A percentile compares a stretch with the other conserved stretches of the same genome.
phyloP scores from a whole-genome alignment of 345 rosid species.

The Eucalyptus tenuipes region DNA sequence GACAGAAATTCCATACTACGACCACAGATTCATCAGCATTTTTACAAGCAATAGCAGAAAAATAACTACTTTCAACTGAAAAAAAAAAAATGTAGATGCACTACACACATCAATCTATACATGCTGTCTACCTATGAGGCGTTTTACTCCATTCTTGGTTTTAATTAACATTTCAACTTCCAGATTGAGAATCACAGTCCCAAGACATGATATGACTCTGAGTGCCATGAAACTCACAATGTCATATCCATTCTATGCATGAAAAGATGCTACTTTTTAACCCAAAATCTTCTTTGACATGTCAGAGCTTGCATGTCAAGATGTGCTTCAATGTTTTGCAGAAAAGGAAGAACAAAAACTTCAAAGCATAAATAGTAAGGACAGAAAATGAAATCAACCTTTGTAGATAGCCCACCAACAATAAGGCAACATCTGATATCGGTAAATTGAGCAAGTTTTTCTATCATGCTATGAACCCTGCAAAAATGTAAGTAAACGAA shows the following conservation, averaged over 20 bases:
- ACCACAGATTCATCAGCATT: background rate
- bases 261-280: background rate
- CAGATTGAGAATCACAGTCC: background rate
- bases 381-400: constrained; percentile 38
- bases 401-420: constrained; percentile 87
- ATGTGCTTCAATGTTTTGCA: background rate
- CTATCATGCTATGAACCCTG: constrained; percentile 95
- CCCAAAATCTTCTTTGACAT: background rate
- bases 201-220: background rate
- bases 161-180: background rate
- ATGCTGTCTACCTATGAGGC: background rate
- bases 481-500: background rate
- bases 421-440: constrained; percentile 85
- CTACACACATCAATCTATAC: background rate
- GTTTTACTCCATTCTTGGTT: background rate
- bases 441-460: constrained; percentile 79
- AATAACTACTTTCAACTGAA: background rate
- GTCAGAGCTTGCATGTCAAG: background rate
- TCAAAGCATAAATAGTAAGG: background rate
- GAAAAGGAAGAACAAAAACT: background rate
- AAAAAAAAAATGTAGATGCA: background rate
- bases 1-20: background rate
- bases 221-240: background rate
- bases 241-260: background rate
- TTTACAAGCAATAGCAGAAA: background rate